Percentiles rank a stretch among this genome's conserved stretches.
Evolutionary conservation across 805 yeast species (phyloP).

Genomic region (Cyberlindnera japonica): DNA sequence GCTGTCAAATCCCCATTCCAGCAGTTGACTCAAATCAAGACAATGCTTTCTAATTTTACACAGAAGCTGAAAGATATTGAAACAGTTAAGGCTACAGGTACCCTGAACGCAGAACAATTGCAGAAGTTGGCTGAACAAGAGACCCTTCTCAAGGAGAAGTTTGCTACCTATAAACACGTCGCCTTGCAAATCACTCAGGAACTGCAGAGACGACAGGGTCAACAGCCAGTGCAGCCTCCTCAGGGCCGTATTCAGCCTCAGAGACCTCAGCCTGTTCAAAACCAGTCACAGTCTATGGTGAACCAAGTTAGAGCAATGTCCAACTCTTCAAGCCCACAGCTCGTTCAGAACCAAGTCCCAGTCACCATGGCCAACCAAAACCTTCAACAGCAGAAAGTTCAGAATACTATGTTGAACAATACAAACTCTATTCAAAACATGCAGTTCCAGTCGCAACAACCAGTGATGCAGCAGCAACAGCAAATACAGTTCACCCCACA

Average conservation of each 20-base stretch:
- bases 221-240: constrained; percentile 12
- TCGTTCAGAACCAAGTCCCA: constrained; percentile 8
- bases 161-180: constrained; percentile 46
- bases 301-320: constrained; percentile 10
- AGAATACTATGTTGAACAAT: constrained; percentile 24
- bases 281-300: constrained; percentile 7
- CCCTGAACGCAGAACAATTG: constrained; percentile 42
- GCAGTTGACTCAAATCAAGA: constrained; percentile 42
- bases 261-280: constrained; percentile 25
- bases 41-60: constrained; percentile 45
- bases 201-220: constrained; percentile 14
- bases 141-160: constrained; percentile 41
- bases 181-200: constrained; percentile 27
- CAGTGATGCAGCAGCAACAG: constrained; percentile 13
- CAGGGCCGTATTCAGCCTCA: constrained; percentile 19
- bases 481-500: constrained; percentile 16
- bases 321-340: constrained; percentile 5
- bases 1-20: constrained; percentile 21
- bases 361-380: constrained; percentile 13
- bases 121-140: constrained; percentile 47
- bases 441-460: constrained; percentile 14
- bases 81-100: constrained; percentile 41
- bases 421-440: constrained; percentile 10
- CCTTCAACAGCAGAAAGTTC: constrained; percentile 19
- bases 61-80: constrained; percentile 49